Conservation (phyloP, 176 grass and related monocot genomes). For the Oryza officinalis region DNA sequence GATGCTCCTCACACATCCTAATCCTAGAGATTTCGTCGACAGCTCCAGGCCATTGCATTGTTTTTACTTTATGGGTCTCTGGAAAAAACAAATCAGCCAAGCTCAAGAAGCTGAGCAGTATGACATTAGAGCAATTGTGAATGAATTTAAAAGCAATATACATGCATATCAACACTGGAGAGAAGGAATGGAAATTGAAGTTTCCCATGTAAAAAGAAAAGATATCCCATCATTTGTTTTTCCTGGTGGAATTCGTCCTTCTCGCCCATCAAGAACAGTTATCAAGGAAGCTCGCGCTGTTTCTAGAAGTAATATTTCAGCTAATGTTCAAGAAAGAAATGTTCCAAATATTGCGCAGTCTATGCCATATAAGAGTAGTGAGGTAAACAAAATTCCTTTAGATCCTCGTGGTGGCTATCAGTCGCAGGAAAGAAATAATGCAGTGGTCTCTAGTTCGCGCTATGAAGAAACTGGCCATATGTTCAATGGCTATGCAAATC, state of each 20-base stretch:
- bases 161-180: conserved; percentile 50
- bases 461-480: conserved; percentile 21
- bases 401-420: conserved; percentile 11
- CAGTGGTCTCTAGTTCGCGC: not conserved
- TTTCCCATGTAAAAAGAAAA: conserved; percentile 74
- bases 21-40: conserved; percentile 70
- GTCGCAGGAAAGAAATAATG: conserved; percentile 13
- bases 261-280: conserved; percentile 32
- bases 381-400: conserved; percentile 18
- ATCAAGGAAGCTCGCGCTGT: conserved; percentile 14
- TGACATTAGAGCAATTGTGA: conserved; percentile 78
- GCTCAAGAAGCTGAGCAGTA: conserved; percentile 66
- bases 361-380: conserved; percentile 23
- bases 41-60: conserved; percentile 51
- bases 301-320: conserved; percentile 37
- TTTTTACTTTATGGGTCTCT: conserved; percentile 77
- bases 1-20: conserved; percentile 67
- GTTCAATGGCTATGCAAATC: conserved; percentile 12
- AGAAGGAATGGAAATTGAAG: conserved; percentile 76
- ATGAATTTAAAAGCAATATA: conserved; percentile 66
- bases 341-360: not conserved
- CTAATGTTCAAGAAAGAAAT: conserved; percentile 36
- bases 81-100: conserved; percentile 57
- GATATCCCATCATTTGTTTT: conserved; percentile 81
- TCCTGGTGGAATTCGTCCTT: conserved; percentile 64